Percentiles rank a stretch among this genome's conserved stretches.
Conservation (phyloP, 106 monocot species). For the Chionographis japonica region DNA sequence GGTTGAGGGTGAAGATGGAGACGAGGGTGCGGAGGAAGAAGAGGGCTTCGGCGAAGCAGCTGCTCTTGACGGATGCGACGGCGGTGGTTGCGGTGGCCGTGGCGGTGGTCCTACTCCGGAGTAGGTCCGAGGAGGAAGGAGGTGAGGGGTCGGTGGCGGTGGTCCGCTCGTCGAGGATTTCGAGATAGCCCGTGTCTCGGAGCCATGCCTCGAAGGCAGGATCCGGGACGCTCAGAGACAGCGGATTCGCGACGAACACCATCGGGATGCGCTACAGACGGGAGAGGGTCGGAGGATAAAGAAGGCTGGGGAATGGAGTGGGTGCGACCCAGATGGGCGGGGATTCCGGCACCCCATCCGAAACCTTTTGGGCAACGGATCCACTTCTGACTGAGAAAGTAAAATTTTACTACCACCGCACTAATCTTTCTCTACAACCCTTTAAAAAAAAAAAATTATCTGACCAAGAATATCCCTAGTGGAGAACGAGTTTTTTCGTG, state of each 20-base stretch:
- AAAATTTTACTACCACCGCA: too few relatives aligned
- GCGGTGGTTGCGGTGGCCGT: slow-evolving; percentile 7
- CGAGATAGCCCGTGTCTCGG: slow-evolving; percentile 86
- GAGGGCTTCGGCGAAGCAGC: slow-evolving; percentile 5
- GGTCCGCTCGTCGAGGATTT: slow-evolving; percentile 66
- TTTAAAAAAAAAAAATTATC: too few relatives aligned
- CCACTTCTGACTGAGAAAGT: too few relatives aligned
- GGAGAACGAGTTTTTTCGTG: too few relatives aligned
- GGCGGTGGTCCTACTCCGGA: background rate
- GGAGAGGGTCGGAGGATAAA: too few relatives aligned
- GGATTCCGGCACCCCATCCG: too few relatives aligned
- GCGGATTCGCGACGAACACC: slow-evolving; percentile 70
- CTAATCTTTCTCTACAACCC: too few relatives aligned
- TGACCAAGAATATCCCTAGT: too few relatives aligned
- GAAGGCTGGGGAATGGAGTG: too few relatives aligned
- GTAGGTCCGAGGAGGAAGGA: slow-evolving; percentile 9
- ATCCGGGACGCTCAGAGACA: slow-evolving; percentile 79
- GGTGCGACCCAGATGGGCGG: too few relatives aligned
- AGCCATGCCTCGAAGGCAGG: slow-evolving; percentile 85
- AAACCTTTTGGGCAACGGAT: too few relatives aligned
- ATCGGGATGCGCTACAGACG: slow-evolving; percentile 6
- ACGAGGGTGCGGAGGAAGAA: slow-evolving; percentile 35
- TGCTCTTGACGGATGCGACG: background rate
- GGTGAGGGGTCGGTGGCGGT: slow-evolving; percentile 2
- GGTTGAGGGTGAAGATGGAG: slow-evolving; percentile 66